Conservation (phyloP, 1,284 basidiomycete genomes). For the Cutaneotrichosporon sp. region DNA sequence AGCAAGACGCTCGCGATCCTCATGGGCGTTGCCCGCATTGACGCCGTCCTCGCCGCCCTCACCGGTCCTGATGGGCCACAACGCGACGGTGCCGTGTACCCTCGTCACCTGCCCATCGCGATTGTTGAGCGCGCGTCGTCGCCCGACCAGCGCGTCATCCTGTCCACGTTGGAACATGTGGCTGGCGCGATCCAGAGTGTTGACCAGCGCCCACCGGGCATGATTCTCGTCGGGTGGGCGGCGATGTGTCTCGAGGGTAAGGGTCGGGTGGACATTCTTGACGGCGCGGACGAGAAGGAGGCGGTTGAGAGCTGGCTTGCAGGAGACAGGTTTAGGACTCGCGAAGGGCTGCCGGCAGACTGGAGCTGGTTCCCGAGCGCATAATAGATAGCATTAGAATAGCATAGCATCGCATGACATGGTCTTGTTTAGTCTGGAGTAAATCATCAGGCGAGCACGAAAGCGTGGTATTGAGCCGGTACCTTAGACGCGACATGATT, state of each 20-base stretch:
- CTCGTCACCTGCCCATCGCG: slow-evolving; percentile 76
- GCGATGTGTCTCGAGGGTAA: slow-evolving; percentile 58
- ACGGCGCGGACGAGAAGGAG: slow-evolving; percentile 50
- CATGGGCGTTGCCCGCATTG: slow-evolving; percentile 90
- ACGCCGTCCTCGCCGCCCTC: slow-evolving; percentile 69
- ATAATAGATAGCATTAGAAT: slow-evolving; percentile 8
- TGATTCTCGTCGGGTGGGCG: slow-evolving; percentile 93
- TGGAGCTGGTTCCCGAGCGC: slow-evolving; percentile 20
- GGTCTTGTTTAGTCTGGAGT: background rate
- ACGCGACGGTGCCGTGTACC: slow-evolving; percentile 65
- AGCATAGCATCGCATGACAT: background rate
- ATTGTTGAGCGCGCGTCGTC: slow-evolving; percentile 90
- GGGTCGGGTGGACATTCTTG: slow-evolving; percentile 58
- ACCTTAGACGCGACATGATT: background rate
- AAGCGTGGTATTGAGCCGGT: background rate
- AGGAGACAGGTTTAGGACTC: slow-evolving; percentile 35
- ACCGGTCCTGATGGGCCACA: slow-evolving; percentile 25
- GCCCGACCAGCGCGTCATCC: slow-evolving; percentile 83
- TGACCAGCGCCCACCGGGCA: slow-evolving; percentile 89
- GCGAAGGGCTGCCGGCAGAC: slow-evolving; percentile 40
- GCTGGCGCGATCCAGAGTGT: slow-evolving; percentile 70
- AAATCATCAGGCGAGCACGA: background rate
- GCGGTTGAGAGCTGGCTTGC: slow-evolving; percentile 46
- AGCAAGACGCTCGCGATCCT: slow-evolving; percentile 76
- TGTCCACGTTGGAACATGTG: slow-evolving; percentile 73